A percentile compares a stretch with the other conserved stretches of the same genome.
phyloP scores from a whole-genome alignment of 345 rosid species.

The Stellera chamaejasme region DNA sequence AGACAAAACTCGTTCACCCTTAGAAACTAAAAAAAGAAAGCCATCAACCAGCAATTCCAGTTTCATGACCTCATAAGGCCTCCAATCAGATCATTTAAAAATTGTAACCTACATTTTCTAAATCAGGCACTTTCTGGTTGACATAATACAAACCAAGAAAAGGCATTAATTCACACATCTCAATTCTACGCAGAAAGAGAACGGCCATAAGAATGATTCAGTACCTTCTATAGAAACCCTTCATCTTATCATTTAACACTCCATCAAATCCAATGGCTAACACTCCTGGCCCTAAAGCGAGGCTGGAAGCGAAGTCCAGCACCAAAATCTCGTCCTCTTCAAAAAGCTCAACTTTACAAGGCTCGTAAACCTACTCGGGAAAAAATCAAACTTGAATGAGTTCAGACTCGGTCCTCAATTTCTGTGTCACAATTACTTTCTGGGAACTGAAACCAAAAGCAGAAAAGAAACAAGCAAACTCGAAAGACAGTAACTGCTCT shows the following conservation, averaged over 20 bases:
- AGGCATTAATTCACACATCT: background rate
- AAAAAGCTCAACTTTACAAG: constrained; percentile 38
- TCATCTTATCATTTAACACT: constrained; percentile 71
- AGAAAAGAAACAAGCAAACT: background rate
- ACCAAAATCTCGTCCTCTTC: constrained; percentile 76
- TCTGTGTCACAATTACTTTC: too few species aligned
- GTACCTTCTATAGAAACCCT: constrained; percentile 89
- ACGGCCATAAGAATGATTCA: background rate
- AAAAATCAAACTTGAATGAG: background rate
- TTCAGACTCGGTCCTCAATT: background rate
- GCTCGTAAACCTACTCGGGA: constrained; percentile 38
- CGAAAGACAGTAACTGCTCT: background rate
- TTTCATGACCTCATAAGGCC: too few species aligned
- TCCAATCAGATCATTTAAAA: too few species aligned
- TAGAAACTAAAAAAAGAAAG: too few species aligned
- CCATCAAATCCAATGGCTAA: constrained; percentile 56
- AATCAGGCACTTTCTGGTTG: too few species aligned
- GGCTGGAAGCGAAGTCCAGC: constrained; percentile 55
- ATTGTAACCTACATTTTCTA: too few species aligned
- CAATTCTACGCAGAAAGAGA: background rate
- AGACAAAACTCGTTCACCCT: too few species aligned
- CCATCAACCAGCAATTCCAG: too few species aligned
- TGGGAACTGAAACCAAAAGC: background rate
- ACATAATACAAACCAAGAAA: background rate
- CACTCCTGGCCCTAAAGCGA: constrained; percentile 67